Base-by-base conservation (phyloP, 2,329 filamentous ascomycete genomes). In the Aspergillus tamarii region DNA sequence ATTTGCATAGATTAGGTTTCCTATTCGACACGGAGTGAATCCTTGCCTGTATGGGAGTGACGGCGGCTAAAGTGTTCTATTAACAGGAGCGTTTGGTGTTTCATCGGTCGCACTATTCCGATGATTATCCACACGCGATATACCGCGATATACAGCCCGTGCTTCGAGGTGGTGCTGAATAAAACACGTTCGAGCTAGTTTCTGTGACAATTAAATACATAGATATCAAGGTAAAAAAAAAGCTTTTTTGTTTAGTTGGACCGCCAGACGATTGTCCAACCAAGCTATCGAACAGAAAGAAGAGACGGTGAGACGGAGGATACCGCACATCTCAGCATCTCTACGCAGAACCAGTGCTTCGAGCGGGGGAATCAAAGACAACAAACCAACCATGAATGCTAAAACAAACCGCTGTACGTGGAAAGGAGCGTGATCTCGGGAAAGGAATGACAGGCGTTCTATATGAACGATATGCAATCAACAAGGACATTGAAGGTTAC, bases 171-270 rank as follows among this genome's bases (percentile, higher is more conserved):
- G 12, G 16, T 41, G 21, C 39, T 58, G 19, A 48, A 58, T 23
- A 23, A 46, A 26, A 23, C 39, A 32, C 23, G 19, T 26, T 19
- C n/a, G 45, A 56, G 43, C 26, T 63, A 60, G 39, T 65, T 67
- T 71, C 65, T 67, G 66, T 63, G 63, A 28, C n/a, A 59, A 73
- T 71, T 73, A 72, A 70, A 72, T 72, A 70, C 60, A 69, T 73
- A 72, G 57, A 65, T 61, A 66, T 65, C 62, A 58, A 58, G 50
- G 56, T 4, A 56, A 61, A 59, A 62, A 59, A 62, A 34, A 60
- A 59, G 53, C 61, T 64, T 64, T 69, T 67, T 34, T 16, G 61
- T 62, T 53, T 34, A 28, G 30, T 55, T 58, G 60, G 26, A 36
- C 36, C 36, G 23, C 39, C 46, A 43, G 45, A 52, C 39, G 61